Conservation (phyloP, 2,329 filamentous ascomycete species). For the Coleophoma cylindrospora region DNA sequence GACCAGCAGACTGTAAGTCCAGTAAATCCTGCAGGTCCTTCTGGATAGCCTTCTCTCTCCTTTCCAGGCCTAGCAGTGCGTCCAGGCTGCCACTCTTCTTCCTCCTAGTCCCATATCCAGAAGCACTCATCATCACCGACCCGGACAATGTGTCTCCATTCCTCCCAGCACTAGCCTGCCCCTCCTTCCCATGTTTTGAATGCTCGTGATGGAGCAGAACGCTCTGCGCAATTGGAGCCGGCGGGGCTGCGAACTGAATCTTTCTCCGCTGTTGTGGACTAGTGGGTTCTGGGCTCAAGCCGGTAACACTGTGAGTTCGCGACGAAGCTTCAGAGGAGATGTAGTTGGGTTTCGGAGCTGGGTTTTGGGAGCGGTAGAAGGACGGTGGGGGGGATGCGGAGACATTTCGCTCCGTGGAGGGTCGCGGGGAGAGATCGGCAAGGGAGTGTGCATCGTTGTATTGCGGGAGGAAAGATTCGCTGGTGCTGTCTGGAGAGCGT, state of each 20-base stretch:
- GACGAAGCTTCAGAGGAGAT: not conserved
- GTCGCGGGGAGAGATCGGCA: constrained; percentile 15
- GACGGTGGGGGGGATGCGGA: constrained; percentile 17
- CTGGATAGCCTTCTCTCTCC: constrained; percentile 48
- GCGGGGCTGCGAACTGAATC: constrained; percentile 23
- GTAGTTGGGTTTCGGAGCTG: not conserved
- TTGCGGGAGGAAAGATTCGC: constrained; percentile 15
- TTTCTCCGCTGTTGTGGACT: not conserved
- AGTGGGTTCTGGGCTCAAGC: not conserved
- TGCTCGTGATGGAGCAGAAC: constrained; percentile 5
- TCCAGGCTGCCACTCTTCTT: constrained; percentile 13
- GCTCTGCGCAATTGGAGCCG: constrained; percentile 21
- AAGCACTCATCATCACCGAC: not conserved
- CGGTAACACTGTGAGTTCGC: not conserved
- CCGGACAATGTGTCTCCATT: no score
- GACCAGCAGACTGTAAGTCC: constrained; percentile 51
- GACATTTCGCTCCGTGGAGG: not conserved
- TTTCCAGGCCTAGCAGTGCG: constrained; percentile 34
- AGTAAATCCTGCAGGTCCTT: constrained; percentile 52
- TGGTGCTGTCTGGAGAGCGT: constrained; percentile 9
- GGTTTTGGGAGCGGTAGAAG: constrained; percentile 17
- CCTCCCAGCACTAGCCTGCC: not conserved
- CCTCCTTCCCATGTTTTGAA: not conserved
- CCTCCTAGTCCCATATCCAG: not conserved
- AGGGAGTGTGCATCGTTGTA: constrained; percentile 15